phyloP scores from a whole-genome alignment of 2,329 filamentous ascomycete genomes.

The Fusarium sp. region DNA sequence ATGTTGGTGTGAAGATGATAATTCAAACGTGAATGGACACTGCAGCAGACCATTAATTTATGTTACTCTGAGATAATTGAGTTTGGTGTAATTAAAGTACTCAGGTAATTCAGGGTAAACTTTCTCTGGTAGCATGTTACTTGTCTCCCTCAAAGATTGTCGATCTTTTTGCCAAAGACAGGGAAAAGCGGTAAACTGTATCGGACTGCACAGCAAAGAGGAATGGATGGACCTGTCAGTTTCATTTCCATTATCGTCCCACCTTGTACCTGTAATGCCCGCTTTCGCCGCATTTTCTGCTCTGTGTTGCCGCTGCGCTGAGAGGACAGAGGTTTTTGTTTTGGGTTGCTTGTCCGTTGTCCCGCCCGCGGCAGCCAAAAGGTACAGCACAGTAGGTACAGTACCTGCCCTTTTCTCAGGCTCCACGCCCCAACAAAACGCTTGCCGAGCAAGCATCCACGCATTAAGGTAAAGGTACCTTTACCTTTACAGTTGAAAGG shows the following conservation, averaged over 20 bases:
- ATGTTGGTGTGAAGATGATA: background rate
- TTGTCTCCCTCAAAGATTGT: constrained; percentile 11
- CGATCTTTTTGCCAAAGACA: constrained; percentile 26
- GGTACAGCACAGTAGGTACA: background rate
- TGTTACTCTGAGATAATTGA: accelerated
- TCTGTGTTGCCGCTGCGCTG: constrained; percentile 20
- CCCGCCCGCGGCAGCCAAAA: constrained; percentile 1
- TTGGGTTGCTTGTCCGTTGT: constrained; percentile 11
- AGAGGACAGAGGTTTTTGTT: background rate
- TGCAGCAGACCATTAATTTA: accelerated
- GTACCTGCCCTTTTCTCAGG: constrained; percentile 22
- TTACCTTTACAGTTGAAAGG: constrained; percentile 2
- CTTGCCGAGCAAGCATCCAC: constrained; percentile 33
- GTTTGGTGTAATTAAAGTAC: background rate
- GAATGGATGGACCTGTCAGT: background rate
- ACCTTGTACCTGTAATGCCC: constrained; percentile 9
- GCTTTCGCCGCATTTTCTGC: constrained; percentile 24
- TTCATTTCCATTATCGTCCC: constrained; percentile 19
- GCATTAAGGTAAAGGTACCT: background rate
- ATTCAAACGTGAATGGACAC: accelerated
- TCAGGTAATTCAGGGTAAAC: background rate
- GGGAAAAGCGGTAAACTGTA: constrained; percentile 16
- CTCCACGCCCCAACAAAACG: constrained; percentile 44
- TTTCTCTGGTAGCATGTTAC: background rate
- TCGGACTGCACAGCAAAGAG: background rate